These are phyloP conservation scores for Yamadazyma mexicana DNA, from an alignment of 1,139 yeast species.

Conservation along the genomic window DNA sequence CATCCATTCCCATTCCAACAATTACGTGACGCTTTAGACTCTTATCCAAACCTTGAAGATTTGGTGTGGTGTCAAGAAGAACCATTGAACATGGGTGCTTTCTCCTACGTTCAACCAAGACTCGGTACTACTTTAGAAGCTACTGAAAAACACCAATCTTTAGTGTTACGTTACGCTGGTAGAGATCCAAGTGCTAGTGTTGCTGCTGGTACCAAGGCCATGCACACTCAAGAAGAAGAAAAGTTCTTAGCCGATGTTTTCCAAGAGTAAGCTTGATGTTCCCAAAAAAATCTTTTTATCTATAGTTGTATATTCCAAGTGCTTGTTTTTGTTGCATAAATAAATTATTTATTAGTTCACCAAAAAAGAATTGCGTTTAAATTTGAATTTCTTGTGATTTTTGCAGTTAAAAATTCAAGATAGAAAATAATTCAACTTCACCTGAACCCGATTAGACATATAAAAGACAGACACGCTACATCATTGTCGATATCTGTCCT, in stretches of 20 bases:
- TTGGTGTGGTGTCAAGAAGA: constrained; percentile 98
- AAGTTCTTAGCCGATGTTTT: constrained; percentile 82
- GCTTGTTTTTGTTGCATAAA: constrained; percentile 5
- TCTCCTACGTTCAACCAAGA: constrained; percentile 81
- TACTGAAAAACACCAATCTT: constrained; percentile 64
- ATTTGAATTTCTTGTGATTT: no score
- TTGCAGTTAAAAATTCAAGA: no score
- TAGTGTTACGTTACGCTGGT: constrained; percentile 81
- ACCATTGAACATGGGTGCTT: constrained; percentile 96
- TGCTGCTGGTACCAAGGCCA: constrained; percentile 94
- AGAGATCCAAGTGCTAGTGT: constrained; percentile 98
- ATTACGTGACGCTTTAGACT: constrained; percentile 77
- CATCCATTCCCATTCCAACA: constrained; percentile 99
- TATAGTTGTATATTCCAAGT: constrained; percentile 2
- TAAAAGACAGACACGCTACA: no score
- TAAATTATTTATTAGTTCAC: constrained; percentile 5
- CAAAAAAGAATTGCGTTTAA: not conserved
- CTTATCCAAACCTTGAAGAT: constrained; percentile 83
- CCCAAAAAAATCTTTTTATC: not conserved
- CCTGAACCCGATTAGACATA: not conserved
- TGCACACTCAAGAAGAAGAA: constrained; percentile 88
- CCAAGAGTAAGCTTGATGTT: constrained; percentile 18
- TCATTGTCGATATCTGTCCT: no score
- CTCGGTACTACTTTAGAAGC: constrained; percentile 70
- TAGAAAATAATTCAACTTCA: no score